Conservation (phyloP, 208 protist species). For the Trypanosoma congolense region DNA sequence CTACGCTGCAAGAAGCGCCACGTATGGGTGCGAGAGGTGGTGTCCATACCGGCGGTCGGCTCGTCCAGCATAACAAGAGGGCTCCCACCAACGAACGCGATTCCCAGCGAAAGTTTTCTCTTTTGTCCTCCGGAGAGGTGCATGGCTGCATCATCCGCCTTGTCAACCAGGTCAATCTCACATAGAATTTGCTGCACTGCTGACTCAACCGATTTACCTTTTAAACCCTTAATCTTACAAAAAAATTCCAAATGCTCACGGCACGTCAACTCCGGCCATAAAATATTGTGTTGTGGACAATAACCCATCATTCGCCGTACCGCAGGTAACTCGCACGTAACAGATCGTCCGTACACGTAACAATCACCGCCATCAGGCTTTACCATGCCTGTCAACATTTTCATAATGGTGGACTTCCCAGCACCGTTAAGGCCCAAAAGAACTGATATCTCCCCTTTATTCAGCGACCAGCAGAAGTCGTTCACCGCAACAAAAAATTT, state of each 20-base stretch:
- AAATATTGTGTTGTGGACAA: conserved; percentile 95
- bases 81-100: conserved; percentile 78
- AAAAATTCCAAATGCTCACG: conserved; percentile 89
- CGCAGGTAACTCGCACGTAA: conserved; percentile 36
- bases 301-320: conserved; percentile 86
- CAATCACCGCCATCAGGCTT: conserved; percentile 65
- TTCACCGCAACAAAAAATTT: conserved; percentile 61
- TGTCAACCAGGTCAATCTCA: conserved; percentile 58
- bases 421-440: conserved; percentile 82
- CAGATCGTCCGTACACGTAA: conserved; percentile 58
- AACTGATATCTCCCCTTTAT: conserved; percentile 56
- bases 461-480: conserved; percentile 46
- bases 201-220: conserved; percentile 18
- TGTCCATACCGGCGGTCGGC: conserved; percentile 88
- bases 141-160: conserved; percentile 30
- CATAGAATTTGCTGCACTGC: conserved; percentile 37
- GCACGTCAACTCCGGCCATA: conserved; percentile 89
- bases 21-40: conserved; percentile 60
- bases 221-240: conserved; percentile 79
- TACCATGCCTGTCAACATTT: conserved; percentile 86
- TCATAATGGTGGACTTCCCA: conserved; percentile 72
- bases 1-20: conserved; percentile 71
- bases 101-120: conserved; percentile 76
- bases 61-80: conserved; percentile 85
- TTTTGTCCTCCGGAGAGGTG: conserved; percentile 82